Conservation (phyloP, 768 basidiomycete species). For the Lanmaoa rubissima region DNA sequence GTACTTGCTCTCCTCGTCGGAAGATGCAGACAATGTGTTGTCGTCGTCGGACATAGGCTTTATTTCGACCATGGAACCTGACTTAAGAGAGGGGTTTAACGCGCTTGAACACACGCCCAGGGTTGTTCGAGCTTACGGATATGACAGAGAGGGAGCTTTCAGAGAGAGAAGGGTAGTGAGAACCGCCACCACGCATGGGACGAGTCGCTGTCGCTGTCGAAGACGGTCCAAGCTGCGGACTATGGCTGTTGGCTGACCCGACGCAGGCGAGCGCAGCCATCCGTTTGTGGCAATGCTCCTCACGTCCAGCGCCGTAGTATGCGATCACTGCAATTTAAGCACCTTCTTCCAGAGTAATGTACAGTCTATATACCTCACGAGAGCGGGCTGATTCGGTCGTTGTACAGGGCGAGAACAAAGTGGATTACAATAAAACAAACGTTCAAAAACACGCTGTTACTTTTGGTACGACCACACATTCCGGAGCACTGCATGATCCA, state of each 20-base stretch:
- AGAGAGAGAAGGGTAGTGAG: conserved; percentile 35
- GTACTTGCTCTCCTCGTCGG: conserved; percentile 58
- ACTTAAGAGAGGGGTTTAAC: conserved; percentile 28
- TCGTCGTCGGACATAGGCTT: conserved; percentile 38
- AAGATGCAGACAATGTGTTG: conserved; percentile 6
- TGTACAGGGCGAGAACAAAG: background rate
- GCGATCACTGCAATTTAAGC: background rate
- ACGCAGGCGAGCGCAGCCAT: conserved; percentile 4
- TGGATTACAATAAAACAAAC: conserved; percentile 20
- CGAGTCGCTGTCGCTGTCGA: background rate
- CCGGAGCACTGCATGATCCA: conserved; percentile 69
- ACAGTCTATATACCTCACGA: background rate
- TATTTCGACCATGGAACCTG: conserved; percentile 75
- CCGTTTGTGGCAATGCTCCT: conserved; percentile 23
- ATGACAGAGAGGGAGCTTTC: conserved; percentile 47
- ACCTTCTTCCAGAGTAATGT: background rate
- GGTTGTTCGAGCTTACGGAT: conserved; percentile 39
- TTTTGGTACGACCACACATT: conserved; percentile 97
- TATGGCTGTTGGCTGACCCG: background rate
- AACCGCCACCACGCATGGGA: conserved; percentile 19
- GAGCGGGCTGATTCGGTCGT: background rate
- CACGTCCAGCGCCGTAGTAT: background rate
- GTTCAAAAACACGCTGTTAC: conserved; percentile 40
- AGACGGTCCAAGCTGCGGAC: conserved; percentile 6
- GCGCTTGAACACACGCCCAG: conserved; percentile 1